Evolutionary conservation across 2,329 filamentous ascomycete genomes (phyloP), one percentile per base, ranked within the genome.

Genomic region (Pseudofabraea citricarpa): DNA sequence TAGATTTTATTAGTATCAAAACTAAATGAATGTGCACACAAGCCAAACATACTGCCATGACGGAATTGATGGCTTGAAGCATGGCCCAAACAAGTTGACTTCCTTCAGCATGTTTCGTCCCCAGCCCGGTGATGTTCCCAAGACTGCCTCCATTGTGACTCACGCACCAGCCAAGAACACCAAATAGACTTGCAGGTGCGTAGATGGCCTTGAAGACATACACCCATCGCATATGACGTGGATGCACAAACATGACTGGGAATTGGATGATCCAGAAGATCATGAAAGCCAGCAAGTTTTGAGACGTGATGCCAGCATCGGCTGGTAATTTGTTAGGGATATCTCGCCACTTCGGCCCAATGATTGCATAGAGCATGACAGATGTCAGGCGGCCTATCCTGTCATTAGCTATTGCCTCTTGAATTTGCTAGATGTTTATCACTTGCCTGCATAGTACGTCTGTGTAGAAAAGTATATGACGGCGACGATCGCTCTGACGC

Each of bases 401-500:
- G 9, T 21, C 15, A 6, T 27, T 15, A n/a, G 36, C 7, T 18
- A n/a, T n/a, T n/a, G n/a, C n/a, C n/a, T n/a, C n/a, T n/a, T n/a
- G n/a, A n/a, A n/a, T n/a, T n/a, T n/a, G n/a, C n/a, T n/a, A n/a
- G n/a, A n/a, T n/a, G 10, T 4, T 22, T 6, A 39, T 6, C 9
- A 39, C 36, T 7, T 15, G 20, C 21, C 36, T 13, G 23, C 79
- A 49, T 81, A 81, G 51, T 77, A 76, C 31, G 75, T 79, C 50
- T 83, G 78, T 31, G 84, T 81, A 0, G 77, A 76, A 44, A 83
- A 80, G 81, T 68, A 72, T 53, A 72, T 68, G 51, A 69, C 62
- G 23, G 65, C 67, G 13, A 71, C 56, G 19, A 70, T 56, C 2
- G 61, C 56, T 24, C 67, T 62, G 27, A 64, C 59, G 5, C 69